Conservation (phyloP, 805 yeast species). For the Starmera amethionina region DNA sequence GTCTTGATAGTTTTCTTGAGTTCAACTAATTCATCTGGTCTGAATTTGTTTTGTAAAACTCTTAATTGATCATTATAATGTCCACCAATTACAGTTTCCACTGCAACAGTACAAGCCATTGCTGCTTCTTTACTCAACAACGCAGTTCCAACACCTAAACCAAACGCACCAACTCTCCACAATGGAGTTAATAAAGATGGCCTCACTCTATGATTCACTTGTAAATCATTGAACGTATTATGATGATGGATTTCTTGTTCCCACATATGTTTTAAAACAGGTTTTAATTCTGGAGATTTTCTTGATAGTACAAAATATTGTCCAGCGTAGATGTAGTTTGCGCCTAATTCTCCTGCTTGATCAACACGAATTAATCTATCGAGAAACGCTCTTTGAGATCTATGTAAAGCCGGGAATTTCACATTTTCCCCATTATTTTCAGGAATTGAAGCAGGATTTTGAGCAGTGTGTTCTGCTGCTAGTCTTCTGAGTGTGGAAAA, state of each 20-base stretch:
- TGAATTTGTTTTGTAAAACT: slow-evolving; percentile 50
- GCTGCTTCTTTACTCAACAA: slow-evolving; percentile 88
- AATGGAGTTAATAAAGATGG: slow-evolving; percentile 88
- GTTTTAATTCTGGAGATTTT: slow-evolving; percentile 66
- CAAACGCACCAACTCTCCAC: slow-evolving; percentile 88
- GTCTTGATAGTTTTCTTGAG: slow-evolving; percentile 56
- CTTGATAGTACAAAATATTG: slow-evolving; percentile 70
- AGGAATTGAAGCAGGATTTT: no score
- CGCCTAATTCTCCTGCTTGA: slow-evolving; percentile 97
- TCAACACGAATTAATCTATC: slow-evolving; percentile 82
- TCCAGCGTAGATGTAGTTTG: slow-evolving; percentile 86
- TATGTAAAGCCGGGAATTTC: slow-evolving; percentile 15
- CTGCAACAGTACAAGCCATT: slow-evolving; percentile 99
- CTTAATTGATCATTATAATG: slow-evolving; percentile 91
- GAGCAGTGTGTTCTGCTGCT: no score
- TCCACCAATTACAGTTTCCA: slow-evolving; percentile 94
- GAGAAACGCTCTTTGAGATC: slow-evolving; percentile 59
- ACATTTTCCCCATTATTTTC: neutral
- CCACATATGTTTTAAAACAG: slow-evolving; percentile 92
- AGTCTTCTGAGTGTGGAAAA: no score
- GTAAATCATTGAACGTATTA: slow-evolving; percentile 70
- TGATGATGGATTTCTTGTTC: slow-evolving; percentile 93
- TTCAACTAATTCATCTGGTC: slow-evolving; percentile 44
- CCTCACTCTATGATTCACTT: slow-evolving; percentile 68
- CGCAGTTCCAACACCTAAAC: slow-evolving; percentile 83